These are phyloP conservation scores for Monosporascus sp. DNA, from an alignment of 2,329 filamentous ascomycete species.

Conservation along the genomic window DNA sequence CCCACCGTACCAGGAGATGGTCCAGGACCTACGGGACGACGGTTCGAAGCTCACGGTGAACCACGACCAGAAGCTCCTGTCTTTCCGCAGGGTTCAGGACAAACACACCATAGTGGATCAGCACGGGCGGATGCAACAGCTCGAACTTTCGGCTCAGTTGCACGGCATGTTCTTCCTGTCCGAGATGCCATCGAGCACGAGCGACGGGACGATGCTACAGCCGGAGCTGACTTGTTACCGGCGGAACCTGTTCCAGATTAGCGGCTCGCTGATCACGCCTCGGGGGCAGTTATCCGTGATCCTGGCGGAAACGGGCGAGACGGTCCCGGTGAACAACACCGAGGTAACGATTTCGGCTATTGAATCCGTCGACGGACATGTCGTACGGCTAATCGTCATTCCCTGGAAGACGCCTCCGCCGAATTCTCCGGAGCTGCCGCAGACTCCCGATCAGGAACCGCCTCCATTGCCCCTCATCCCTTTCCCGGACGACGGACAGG, in stretches of 20 bases:
- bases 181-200: conserved; percentile 63
- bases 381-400: conserved; percentile 91
- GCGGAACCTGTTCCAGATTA: conserved; percentile 93
- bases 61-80: conserved; percentile 57
- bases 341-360: conserved; percentile 89
- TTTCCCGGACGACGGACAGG: conserved; percentile 55
- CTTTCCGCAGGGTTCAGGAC: conserved; percentile 52
- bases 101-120: conserved; percentile 57
- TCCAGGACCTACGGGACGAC: conserved; percentile 56
- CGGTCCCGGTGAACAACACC: conserved; percentile 73
- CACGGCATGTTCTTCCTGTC: conserved; percentile 88
- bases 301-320: conserved; percentile 71
- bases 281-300: conserved; percentile 73
- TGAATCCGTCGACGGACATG: conserved; percentile 88
- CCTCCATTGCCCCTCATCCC: conserved; percentile 70
- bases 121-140: conserved; percentile 54
- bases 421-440: conserved; percentile 62
- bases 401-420: conserved; percentile 95
- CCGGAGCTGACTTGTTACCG: conserved; percentile 93
- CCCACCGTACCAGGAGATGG: conserved; percentile 54
- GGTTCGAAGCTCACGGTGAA: conserved; percentile 51
- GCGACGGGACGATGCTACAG: conserved; percentile 55
- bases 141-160: conserved; percentile 66
- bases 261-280: conserved; percentile 78
- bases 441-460: conserved; percentile 75